Conservation (phyloP, 768 basidiomycete species). For the Mycena epipterygia region DNA sequence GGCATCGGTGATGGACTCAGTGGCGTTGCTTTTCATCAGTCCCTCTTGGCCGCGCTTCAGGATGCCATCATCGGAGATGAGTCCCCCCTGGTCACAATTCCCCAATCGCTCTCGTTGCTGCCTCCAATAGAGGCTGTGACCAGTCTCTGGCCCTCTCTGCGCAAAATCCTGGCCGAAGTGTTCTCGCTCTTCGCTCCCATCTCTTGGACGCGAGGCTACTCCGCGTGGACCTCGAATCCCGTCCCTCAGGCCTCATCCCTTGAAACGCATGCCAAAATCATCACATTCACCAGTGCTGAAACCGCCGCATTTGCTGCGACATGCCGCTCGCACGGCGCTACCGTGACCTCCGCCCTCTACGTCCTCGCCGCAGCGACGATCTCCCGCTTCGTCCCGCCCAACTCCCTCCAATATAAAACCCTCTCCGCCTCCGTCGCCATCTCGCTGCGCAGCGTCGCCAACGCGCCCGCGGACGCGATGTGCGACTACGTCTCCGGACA, state of each 20-base stretch:
- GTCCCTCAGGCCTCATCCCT: conserved; percentile 37
- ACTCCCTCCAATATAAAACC: conserved; percentile 27
- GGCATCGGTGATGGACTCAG: conserved; percentile 57
- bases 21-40: conserved; percentile 52
- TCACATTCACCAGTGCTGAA: conserved; percentile 42
- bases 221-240: conserved; percentile 50
- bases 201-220: conserved; percentile 43
- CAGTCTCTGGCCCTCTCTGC: conserved; percentile 45
- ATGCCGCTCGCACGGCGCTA: conserved; percentile 49
- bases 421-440: conserved; percentile 47
- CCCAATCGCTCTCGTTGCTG: conserved; percentile 34
- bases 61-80: not conserved
- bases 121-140: conserved; percentile 47
- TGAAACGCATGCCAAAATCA: conserved; percentile 42
- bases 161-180: conserved; percentile 41
- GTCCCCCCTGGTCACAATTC: conserved; percentile 29
- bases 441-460: conserved; percentile 49
- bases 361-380: conserved; percentile 41
- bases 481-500: conserved; percentile 51
- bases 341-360: conserved; percentile 49
- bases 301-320: conserved; percentile 38
- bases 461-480: conserved; percentile 43
- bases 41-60: conserved; percentile 49
- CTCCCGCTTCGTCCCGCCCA: conserved; percentile 40
- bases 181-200: conserved; percentile 45